These are phyloP conservation scores for Mycocentrospora acerina DNA, from an alignment of 2,329 filamentous ascomycete genomes.

Conservation along the genomic window DNA sequence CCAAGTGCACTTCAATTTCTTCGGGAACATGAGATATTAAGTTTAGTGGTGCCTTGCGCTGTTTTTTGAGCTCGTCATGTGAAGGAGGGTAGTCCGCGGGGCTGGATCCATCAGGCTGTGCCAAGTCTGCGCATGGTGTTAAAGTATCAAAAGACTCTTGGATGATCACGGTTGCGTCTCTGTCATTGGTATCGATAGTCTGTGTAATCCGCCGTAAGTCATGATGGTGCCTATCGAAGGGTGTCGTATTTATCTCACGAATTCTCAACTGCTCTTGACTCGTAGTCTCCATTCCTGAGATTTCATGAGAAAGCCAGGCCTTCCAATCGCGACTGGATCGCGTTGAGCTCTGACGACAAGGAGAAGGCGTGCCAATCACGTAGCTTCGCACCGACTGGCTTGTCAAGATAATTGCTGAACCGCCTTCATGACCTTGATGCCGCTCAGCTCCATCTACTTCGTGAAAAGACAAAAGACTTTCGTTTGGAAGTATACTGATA, in stretches of 20 bases:
- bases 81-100: no score
- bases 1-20: slow-evolving; percentile 1
- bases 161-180: slow-evolving; percentile 24
- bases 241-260: slow-evolving; percentile 20
- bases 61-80: no score
- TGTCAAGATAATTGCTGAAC: slow-evolving; percentile 47
- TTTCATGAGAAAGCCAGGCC: slow-evolving; percentile 49
- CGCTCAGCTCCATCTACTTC: slow-evolving; percentile 6
- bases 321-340: slow-evolving; percentile 49
- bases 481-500: slow-evolving; percentile 36
- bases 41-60: no score
- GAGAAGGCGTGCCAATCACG: slow-evolving; percentile 37
- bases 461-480: slow-evolving; percentile 35
- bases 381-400: slow-evolving; percentile 49
- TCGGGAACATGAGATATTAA: no score
- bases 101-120: no score
- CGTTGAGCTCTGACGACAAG: slow-evolving; percentile 19
- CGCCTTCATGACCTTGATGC: slow-evolving; percentile 17
- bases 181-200: slow-evolving; percentile 27
- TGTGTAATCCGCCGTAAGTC: slow-evolving; percentile 12
- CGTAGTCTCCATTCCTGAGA: slow-evolving; percentile 39
- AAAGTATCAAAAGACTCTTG: slow-evolving; percentile 9
- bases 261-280: slow-evolving; percentile 33
- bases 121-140: slow-evolving; percentile 4
- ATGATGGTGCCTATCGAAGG: slow-evolving; percentile 12